Evolutionary conservation across 352 stramenopile genomes (phyloP).

Genomic region (Globisporangium abappressorium): DNA sequence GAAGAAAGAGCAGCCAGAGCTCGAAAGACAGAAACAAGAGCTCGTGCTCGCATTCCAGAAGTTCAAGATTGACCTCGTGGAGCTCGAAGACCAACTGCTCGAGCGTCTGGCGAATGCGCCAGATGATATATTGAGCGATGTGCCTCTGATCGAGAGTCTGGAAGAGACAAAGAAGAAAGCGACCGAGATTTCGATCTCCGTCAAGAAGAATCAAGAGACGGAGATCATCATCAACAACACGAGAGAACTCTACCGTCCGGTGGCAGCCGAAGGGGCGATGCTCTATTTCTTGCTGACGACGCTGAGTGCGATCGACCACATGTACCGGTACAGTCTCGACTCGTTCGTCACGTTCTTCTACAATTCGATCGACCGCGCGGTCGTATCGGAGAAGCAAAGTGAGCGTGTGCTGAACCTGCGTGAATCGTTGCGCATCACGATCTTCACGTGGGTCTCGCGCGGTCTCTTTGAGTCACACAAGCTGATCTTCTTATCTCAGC

Average conservation of each 20-base stretch:
- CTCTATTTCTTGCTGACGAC: constrained; percentile 97
- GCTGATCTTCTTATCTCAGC: constrained; percentile 95
- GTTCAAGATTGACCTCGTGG: constrained; percentile 97
- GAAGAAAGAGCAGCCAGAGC: constrained; percentile 93
- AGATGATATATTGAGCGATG: constrained; percentile 95
- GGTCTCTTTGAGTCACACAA: constrained; percentile 97
- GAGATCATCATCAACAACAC: constrained; percentile 95
- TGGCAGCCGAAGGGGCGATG: constrained; percentile 95
- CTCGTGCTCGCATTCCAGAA: constrained; percentile 91
- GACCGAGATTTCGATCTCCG: constrained; percentile 94
- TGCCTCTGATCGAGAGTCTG: constrained; percentile 95
- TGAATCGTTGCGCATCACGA: constrained; percentile 94
- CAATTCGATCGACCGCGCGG: constrained; percentile 92
- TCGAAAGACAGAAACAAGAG: constrained; percentile 93
- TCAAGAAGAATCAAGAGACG: constrained; percentile 94
- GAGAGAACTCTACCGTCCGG: constrained; percentile 91
- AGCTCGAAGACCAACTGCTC: constrained; percentile 95
- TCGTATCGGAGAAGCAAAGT: constrained; percentile 81
- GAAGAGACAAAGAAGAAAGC: constrained; percentile 96
- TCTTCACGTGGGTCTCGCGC: constrained; percentile 96
- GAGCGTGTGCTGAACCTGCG: constrained; percentile 92
- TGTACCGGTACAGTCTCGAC: constrained; percentile 98
- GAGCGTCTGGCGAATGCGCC: constrained; percentile 94
- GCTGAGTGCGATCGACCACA: constrained; percentile 95
- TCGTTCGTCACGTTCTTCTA: constrained; percentile 97